phyloP scores from a whole-genome alignment of 495 filamentous ascomycete genomes.

The Penicillium riverlandense region DNA sequence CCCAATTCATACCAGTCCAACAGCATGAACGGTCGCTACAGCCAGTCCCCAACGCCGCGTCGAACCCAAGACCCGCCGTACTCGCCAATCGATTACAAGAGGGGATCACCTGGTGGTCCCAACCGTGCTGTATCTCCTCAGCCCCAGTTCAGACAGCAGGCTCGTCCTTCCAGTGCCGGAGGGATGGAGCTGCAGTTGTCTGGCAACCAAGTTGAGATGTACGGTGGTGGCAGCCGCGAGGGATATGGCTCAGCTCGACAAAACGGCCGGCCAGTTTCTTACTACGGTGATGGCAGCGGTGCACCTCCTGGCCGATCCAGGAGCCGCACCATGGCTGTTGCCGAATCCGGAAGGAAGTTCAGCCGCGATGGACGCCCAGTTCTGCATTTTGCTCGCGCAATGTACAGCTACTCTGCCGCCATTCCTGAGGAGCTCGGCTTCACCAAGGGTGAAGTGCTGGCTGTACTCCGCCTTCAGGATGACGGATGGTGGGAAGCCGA shows the following conservation, averaged over 20 bases:
- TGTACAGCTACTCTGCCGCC: constrained; percentile 90
- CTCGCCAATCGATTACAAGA: constrained; percentile 40
- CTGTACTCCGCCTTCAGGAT: constrained; percentile 87
- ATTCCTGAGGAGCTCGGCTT: constrained; percentile 96
- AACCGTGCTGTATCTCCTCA: constrained; percentile 51
- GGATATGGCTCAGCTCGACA: constrained; percentile 48
- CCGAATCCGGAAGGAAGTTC: constrained; percentile 56
- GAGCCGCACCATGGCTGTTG: constrained; percentile 71
- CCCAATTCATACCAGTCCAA: constrained; percentile 33
- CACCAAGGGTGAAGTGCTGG: constrained; percentile 83
- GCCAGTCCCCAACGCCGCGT: constrained; percentile 38
- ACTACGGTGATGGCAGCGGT: constrained; percentile 50
- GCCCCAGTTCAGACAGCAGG: constrained; percentile 50
- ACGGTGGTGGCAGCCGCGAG: constrained; percentile 35
- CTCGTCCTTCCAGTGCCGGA: constrained; percentile 57
- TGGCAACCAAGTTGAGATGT: constrained; percentile 38
- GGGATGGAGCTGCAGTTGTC: constrained; percentile 82
- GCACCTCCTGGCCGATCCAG: constrained; percentile 50
- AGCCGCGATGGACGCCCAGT: constrained; percentile 83
- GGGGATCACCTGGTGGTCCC: constrained; percentile 42
- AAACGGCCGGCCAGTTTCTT: constrained; percentile 44
- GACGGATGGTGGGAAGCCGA: constrained; percentile 99
- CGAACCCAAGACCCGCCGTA: constrained; percentile 51
- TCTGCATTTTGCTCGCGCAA: constrained; percentile 83
- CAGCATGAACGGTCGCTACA: constrained; percentile 33